phyloP scores from a whole-genome alignment of 495 filamentous ascomycete species.

The Penicillium chermesinum region DNA sequence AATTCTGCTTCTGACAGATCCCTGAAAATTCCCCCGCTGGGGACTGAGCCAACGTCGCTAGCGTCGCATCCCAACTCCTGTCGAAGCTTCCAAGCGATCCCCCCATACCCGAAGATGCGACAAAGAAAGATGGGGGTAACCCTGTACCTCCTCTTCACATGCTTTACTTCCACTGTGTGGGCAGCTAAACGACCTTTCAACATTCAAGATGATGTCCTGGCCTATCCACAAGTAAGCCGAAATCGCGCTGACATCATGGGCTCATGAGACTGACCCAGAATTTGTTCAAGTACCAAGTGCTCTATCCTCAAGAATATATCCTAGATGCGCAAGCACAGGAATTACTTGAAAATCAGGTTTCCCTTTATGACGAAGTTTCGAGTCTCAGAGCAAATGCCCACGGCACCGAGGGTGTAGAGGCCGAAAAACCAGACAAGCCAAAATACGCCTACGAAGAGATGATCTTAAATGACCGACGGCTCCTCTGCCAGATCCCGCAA shows the following conservation, averaged over 20 bases:
- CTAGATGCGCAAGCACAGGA: conserved; percentile 63
- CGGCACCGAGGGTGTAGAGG: conserved; percentile 1
- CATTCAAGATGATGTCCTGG: conserved; percentile 86
- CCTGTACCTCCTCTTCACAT: conserved; percentile 29
- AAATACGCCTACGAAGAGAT: conserved; percentile 48
- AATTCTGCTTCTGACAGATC: neutral
- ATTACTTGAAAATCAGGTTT: conserved; percentile 43
- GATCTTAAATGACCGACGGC: conserved; percentile 60
- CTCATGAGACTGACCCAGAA: neutral
- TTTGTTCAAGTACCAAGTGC: conserved; percentile 65
- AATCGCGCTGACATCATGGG: neutral
- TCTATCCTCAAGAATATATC: conserved; percentile 70
- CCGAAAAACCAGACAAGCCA: neutral
- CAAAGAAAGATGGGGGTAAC: conserved; percentile 19
- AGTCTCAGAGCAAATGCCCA: neutral
- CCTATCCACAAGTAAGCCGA: conserved; percentile 75
- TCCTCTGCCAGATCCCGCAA: conserved; percentile 80
- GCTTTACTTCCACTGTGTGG: conserved; percentile 37
- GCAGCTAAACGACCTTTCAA: conserved; percentile 62
- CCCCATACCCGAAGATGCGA: conserved; percentile 19
- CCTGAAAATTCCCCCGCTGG: neutral
- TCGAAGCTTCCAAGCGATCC: neutral
- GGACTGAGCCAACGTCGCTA: neutral
- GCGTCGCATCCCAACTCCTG: neutral
- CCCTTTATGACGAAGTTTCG: conserved; percentile 6